phyloP scores from a whole-genome alignment of 495 filamentous ascomycete species.

The Penicillium pulvis region DNA sequence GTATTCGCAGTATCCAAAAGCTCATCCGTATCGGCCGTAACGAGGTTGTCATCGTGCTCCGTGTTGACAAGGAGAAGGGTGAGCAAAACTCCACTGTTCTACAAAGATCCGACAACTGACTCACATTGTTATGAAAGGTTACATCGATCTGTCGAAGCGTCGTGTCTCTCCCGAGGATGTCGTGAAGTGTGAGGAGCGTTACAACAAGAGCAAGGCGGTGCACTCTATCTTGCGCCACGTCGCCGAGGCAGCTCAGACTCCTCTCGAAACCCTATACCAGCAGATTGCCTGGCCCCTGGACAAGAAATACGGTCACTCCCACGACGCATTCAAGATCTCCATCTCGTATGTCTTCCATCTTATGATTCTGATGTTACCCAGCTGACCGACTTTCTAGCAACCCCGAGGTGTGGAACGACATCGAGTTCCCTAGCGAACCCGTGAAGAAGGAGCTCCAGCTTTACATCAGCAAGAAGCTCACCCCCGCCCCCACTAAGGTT shows the following conservation, averaged over 20 bases:
- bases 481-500: conserved; percentile 95
- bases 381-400: conserved; percentile 58
- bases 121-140: conserved; percentile 54
- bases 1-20: conserved; percentile 98
- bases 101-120: conserved; percentile 28
- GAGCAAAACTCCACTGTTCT: conserved; percentile 21
- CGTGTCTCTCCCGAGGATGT: conserved; percentile 97
- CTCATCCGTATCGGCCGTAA: conserved; percentile 96
- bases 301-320: conserved; percentile 94
- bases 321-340: conserved; percentile 97
- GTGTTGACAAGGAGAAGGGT: conserved; percentile 99
- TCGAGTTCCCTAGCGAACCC: conserved; percentile 82
- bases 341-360: conserved; percentile 72
- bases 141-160: conserved; percentile 98
- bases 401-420: conserved; percentile 92
- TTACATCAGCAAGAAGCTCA: conserved; percentile 95
- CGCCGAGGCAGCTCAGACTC: conserved; percentile 91
- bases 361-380: neutral
- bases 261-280: conserved; percentile 91
- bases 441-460: conserved; percentile 83
- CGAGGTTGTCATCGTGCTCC: conserved; percentile 95
- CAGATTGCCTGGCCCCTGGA: conserved; percentile 95
- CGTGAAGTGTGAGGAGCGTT: conserved; percentile 95
- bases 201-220: conserved; percentile 99
- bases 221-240: conserved; percentile 98